phyloP scores from a whole-genome alignment of 1,284 basidiomycete genomes.

The Ganoderma sinense region DNA sequence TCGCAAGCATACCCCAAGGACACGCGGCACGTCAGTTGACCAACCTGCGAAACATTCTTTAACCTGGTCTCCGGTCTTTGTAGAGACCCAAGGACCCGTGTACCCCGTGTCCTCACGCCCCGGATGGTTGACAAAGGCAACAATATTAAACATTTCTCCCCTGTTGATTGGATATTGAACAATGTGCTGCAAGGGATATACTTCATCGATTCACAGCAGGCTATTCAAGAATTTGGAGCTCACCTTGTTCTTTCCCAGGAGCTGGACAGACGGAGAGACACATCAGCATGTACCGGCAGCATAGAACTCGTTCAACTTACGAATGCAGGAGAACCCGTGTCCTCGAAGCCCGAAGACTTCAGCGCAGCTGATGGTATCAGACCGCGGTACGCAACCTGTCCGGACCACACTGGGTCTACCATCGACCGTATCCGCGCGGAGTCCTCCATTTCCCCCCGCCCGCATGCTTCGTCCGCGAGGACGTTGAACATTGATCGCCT shows the following conservation, averaged over 20 bases:
- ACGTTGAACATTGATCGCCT: constrained; percentile 42
- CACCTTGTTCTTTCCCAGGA: constrained; percentile 20
- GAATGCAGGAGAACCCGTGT: constrained; percentile 11
- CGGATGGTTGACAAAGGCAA: constrained; percentile 51
- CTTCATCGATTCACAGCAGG: background rate
- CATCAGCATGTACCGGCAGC: background rate
- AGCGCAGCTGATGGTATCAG: constrained; percentile 18
- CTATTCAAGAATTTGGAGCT: background rate
- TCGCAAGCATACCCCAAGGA: constrained; percentile 48
- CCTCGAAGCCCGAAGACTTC: constrained; percentile 17
- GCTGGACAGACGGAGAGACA: background rate
- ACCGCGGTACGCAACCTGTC: constrained; percentile 27
- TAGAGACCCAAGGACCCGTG: constrained; percentile 51
- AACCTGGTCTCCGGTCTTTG: constrained; percentile 46
- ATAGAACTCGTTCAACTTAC: constrained; percentile 13
- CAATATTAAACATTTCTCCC: constrained; percentile 56
- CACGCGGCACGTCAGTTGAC: constrained; percentile 54
- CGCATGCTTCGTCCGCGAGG: constrained; percentile 10
- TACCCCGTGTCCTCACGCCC: constrained; percentile 50
- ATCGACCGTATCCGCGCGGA: background rate
- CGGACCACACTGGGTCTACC: constrained; percentile 27
- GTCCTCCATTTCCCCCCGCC: background rate
- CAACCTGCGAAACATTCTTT: constrained; percentile 47
- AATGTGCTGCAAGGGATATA: constrained; percentile 44
- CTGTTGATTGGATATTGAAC: constrained; percentile 56